Evolutionary conservation across 2,329 filamentous ascomycete species (phyloP), one percentile per base, ranked within the genome.

Genomic region (Alternaria metachromatica): DNA sequence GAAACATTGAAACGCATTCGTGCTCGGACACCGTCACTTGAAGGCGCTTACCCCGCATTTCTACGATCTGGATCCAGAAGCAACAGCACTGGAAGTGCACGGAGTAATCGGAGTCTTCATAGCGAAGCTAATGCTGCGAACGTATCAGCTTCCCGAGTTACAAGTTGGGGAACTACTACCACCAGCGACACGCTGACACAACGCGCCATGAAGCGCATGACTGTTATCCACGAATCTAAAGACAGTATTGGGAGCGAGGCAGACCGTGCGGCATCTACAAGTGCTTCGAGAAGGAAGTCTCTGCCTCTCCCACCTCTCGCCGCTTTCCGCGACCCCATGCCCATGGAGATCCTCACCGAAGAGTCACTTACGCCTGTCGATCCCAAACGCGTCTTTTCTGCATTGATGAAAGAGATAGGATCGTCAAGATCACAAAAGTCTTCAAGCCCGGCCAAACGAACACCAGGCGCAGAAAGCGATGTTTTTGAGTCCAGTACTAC

Each of bases 151-250:
- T 80, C 77, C 18, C 73, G 90, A 21, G 87, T 92, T 55, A 92
- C 90, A 2, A 93, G 90, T 76, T 93, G 91, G 91, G 87, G 86
- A 5, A 87, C 88, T 64, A 91, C 90, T 0, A 87, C 86, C 2
- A 83, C 84, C 2, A 85, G 85, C 60, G 88, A 86, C 3, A 84
- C 87, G 3, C 78, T 84, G 6, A 87, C 76, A 62, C 84, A 81
- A 62, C 82, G 63, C 80, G 85, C 82, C 82, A 87, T 63, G 76
- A 82, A 90, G 70, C 84, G 87, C 2, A 79, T 91, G n/a, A 89
- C 88, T 2, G 84, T 89, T 23, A 91, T 91, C 72, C 87, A 87
- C 49, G 89, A 91, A 74, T 83, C 76, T 5, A 79, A 77, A 58
- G 75, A 78, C 53, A 80, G 78, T 28, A 72, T 77, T 15, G 70